These are phyloP conservation scores for Sporothrix dimorphospora DNA, from an alignment of 2,329 filamentous ascomycete genomes.

Conservation along the genomic window DNA sequence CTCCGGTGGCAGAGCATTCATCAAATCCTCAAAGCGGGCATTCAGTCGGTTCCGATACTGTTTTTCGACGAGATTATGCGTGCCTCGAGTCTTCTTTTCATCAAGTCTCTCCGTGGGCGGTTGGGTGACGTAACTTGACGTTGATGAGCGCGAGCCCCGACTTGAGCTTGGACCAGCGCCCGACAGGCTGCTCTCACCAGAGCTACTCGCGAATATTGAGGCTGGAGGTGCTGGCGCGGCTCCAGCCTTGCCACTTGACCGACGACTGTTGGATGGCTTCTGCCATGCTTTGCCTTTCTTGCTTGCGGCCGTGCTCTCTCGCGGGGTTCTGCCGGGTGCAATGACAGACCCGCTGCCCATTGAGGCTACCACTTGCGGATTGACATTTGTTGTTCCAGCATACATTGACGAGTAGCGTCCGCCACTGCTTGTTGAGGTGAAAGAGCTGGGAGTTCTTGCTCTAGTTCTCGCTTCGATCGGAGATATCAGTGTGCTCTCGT, in stretches of 20 bases:
- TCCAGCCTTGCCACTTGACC: neutral
- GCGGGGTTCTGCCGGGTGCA: neutral
- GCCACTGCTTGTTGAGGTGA: conserved; percentile 25
- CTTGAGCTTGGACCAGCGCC: neutral
- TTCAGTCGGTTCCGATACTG: conserved; percentile 35
- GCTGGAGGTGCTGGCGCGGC: neutral
- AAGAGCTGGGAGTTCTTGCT: neutral
- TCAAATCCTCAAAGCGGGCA: conserved; percentile 33
- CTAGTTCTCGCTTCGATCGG: neutral
- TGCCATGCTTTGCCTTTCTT: conserved; percentile 16
- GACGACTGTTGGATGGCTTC: neutral
- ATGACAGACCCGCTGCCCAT: neutral
- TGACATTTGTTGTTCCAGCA: neutral
- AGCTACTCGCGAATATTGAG: neutral
- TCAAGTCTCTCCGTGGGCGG: conserved; percentile 35
- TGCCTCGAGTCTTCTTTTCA: conserved; percentile 20
- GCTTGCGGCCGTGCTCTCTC: neutral
- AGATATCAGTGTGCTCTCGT: neutral
- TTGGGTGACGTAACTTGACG: neutral
- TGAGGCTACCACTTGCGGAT: neutral
- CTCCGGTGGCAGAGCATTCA: conserved; percentile 34
- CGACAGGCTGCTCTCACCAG: conserved; percentile 4
- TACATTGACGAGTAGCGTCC: conserved; percentile 2
- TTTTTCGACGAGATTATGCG: conserved; percentile 35
- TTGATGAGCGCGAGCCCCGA: neutral